phyloP scores from a whole-genome alignment of 1,139 yeast genomes.

The Yamadazyma diospyri region DNA sequence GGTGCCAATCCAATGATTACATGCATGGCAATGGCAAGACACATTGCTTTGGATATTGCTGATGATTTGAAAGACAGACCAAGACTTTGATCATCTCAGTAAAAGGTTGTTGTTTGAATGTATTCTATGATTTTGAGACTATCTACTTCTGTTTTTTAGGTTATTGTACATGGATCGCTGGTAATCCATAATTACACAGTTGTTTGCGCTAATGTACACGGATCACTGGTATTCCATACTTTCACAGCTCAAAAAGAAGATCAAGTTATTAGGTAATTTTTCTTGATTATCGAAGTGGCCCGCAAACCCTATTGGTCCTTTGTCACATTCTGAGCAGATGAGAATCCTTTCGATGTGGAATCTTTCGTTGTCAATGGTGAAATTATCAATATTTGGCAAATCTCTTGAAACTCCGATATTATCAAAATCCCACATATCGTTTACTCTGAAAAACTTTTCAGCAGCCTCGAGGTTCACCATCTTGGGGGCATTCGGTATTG shows the following conservation, averaged over 20 bases:
- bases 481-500: conserved; percentile 26
- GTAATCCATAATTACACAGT: neutral
- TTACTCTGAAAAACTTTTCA: conserved; percentile 33
- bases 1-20: conserved; percentile 58
- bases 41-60: conserved; percentile 31
- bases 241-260: conserved; percentile 40
- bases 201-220: neutral
- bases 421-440: conserved; percentile 74
- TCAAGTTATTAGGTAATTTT: conserved; percentile 34
- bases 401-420: conserved; percentile 70
- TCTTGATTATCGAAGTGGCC: conserved; percentile 32
- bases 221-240: conserved; percentile 35
- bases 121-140: conserved; percentile 1
- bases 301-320: conserved; percentile 72
- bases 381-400: conserved; percentile 17
- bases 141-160: neutral
- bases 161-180: too few species aligned
- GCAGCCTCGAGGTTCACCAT: conserved; percentile 23
- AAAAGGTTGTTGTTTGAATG: conserved; percentile 1
- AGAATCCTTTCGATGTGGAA: conserved; percentile 47
- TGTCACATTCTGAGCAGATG: conserved; percentile 71
- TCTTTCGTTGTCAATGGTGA: conserved; percentile 14
- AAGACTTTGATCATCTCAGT: conserved; percentile 21
- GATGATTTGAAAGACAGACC: conserved; percentile 32
- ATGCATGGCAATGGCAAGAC: conserved; percentile 40